These are phyloP conservation scores for Coelastrella sp. DNA, from an alignment of 139 green algal genomes.

Conservation along the genomic window DNA sequence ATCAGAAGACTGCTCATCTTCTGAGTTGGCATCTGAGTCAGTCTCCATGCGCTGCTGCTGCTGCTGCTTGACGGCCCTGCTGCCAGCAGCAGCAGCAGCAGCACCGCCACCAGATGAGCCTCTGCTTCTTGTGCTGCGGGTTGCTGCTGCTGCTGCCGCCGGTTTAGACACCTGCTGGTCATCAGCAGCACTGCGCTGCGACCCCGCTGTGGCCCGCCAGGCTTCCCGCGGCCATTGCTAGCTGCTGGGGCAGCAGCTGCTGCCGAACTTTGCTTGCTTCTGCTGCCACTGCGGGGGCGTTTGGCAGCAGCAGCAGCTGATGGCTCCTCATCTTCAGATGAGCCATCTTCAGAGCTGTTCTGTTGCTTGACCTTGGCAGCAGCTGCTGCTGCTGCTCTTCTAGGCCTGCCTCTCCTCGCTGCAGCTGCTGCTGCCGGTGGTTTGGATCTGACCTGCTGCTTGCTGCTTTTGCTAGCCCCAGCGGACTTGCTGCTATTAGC, in stretches of 20 bases:
- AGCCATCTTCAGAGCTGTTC: not conserved
- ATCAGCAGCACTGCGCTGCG: too few relatives aligned
- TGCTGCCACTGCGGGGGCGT: not conserved
- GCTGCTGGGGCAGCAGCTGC: not conserved
- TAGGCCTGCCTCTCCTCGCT: not conserved
- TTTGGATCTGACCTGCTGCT: not conserved
- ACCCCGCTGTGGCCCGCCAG: too few relatives aligned
- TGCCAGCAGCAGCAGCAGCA: constrained; percentile 12
- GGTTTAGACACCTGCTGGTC: too few relatives aligned
- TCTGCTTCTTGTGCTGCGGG: not conserved
- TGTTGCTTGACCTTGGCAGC: not conserved
- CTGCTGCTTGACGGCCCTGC: not conserved
- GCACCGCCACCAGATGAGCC: not conserved
- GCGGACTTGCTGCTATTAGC: not conserved
- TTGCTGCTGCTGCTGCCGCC: too few relatives aligned
- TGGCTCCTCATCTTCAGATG: not conserved
- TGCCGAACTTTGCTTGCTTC: not conserved
- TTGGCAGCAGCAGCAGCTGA: not conserved
- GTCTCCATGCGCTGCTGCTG: not conserved
- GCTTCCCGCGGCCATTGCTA: too few relatives aligned
- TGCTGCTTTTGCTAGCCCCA: not conserved
- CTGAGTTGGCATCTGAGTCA: not conserved
- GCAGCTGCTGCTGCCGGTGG: not conserved
- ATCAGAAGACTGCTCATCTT: not conserved
- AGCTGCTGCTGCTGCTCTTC: constrained; percentile 10